Percentiles rank a stretch among this genome's conserved stretches.
Evolutionary conservation across 805 yeast genomes (phyloP).

Genomic region (Hanseniaspora clermontiae): DNA sequence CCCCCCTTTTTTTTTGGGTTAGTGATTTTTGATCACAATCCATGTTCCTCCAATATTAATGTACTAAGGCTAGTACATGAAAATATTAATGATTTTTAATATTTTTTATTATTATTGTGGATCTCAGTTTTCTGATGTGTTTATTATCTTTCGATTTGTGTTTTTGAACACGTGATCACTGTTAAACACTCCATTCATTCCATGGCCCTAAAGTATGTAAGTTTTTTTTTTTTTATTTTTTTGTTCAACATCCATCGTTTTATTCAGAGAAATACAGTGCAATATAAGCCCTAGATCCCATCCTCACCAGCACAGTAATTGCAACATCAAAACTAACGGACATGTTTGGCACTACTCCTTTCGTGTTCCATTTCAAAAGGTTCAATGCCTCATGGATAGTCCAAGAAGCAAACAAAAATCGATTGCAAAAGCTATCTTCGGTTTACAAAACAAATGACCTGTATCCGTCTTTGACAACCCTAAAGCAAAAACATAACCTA

Average conservation of each 20-base stretch:
- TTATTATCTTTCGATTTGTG: no score
- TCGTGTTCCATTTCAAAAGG: not conserved
- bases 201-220: no score
- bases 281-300: no score
- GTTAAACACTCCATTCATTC: no score
- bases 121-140: no score
- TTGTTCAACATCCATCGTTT: not conserved
- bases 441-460: not conserved
- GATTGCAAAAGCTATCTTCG: not conserved
- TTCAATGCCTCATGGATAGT: not conserved
- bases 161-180: no score
- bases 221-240: no score
- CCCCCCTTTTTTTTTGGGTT: no score
- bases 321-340: no score
- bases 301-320: no score
- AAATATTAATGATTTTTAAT: not conserved
- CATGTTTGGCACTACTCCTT: no score
- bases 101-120: not conserved
- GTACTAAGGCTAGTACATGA: not conserved
- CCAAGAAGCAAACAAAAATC: not conserved
- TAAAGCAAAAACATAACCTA: not conserved
- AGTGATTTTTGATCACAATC: not conserved
- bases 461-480: slow-evolving; percentile 1
- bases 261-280: not conserved
- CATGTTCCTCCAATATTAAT: not conserved